Conservation (phyloP, 495 filamentous ascomycete species). For the Penicillium argentinense region DNA sequence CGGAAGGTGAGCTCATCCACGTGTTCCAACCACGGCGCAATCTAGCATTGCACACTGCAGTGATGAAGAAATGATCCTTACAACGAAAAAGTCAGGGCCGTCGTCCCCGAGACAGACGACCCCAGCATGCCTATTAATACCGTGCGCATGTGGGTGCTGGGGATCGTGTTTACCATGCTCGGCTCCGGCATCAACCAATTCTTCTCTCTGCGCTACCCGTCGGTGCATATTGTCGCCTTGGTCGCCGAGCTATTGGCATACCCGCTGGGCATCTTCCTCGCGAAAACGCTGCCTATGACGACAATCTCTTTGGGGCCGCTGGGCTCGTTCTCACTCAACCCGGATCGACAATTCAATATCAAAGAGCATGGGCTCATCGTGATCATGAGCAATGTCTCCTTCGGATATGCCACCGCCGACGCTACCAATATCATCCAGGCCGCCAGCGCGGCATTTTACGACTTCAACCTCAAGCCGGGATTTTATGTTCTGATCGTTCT, state of each 20-base stretch:
- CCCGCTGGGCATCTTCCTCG: slow-evolving; percentile 50
- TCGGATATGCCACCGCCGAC: slow-evolving; percentile 58
- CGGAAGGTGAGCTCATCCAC: slow-evolving; percentile 29
- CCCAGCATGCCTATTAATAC: slow-evolving; percentile 41
- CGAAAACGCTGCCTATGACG: slow-evolving; percentile 44
- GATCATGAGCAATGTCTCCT: slow-evolving; percentile 86
- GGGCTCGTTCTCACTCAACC: slow-evolving; percentile 53
- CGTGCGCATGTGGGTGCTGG: slow-evolving; percentile 81
- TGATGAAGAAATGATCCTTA: background rate
- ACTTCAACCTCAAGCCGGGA: slow-evolving; percentile 57
- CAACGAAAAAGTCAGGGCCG: slow-evolving; percentile 24
- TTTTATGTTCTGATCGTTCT: slow-evolving; percentile 62
- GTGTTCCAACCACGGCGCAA: too few species aligned
- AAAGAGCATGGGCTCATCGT: slow-evolving; percentile 87
- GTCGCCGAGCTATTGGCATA: slow-evolving; percentile 67
- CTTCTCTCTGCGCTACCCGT: slow-evolving; percentile 83
- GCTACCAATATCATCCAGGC: slow-evolving; percentile 48
- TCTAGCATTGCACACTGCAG: too few species aligned
- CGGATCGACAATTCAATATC: slow-evolving; percentile 67
- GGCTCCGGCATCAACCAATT: slow-evolving; percentile 84
- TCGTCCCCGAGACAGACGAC: slow-evolving; percentile 45
- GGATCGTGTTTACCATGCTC: slow-evolving; percentile 74
- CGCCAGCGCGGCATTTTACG: slow-evolving; percentile 50
- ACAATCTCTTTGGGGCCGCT: slow-evolving; percentile 45
- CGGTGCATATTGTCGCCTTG: slow-evolving; percentile 70